Evolutionary conservation across 106 monocot genomes (phyloP).

Genomic region (Dendrobium chrysotoxum): DNA sequence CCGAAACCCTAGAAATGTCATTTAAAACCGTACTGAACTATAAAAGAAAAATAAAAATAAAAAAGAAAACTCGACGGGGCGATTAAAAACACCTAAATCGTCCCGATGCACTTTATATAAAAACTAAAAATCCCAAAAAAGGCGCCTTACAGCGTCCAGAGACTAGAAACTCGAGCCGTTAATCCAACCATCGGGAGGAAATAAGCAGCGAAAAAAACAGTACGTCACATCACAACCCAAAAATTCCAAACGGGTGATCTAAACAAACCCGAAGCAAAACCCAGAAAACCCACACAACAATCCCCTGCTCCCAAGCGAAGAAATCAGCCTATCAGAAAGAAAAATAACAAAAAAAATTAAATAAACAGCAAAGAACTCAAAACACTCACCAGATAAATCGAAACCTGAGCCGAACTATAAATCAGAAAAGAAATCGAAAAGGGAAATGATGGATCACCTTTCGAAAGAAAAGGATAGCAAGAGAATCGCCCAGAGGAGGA

Average conservation of each 20-base stretch:
- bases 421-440: neutral
- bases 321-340: neutral
- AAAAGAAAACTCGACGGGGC: neutral
- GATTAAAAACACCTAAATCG: neutral
- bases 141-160: neutral
- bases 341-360: neutral
- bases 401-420: neutral
- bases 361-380: neutral
- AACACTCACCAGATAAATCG: neutral
- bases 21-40: neutral
- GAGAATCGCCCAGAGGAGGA: neutral
- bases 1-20: neutral
- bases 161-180: neutral
- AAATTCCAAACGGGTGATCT: neutral
- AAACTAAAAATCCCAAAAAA: neutral
- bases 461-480: neutral
- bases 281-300: neutral
- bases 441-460: conserved; percentile 2
- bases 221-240: neutral
- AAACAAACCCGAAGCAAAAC: neutral
- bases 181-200: neutral
- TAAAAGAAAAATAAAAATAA: neutral
- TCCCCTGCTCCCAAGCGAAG: neutral
- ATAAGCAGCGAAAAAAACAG: neutral
- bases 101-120: neutral